Base-by-base conservation (phyloP, 2,329 filamentous ascomycete genomes). In the Malbranchea cinnamomea region DNA sequence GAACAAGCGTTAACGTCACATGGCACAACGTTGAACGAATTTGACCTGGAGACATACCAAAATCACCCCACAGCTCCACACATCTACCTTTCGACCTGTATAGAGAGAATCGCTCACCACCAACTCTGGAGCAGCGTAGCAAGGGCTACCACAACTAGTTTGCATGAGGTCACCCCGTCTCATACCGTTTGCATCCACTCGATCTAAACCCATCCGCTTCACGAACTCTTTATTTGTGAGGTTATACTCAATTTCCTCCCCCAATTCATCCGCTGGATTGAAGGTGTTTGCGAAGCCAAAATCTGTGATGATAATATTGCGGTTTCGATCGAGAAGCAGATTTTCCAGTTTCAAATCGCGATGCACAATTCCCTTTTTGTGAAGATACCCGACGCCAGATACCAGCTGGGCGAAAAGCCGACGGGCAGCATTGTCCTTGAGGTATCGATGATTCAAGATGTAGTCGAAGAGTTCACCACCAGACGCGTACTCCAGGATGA, bases 201-300 rank as follows among this genome's bases (percentile, higher is more conserved):
- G 78, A 53, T 95, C 87, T 28, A 95, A 63, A n/a, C 82, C 80
- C 60, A 79, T 68, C 30, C 76, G 68, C 60, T 87, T 87, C 37
- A 95, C 78, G 48, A 77, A 89, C 11, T 94, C 85, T 41, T 82
- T 79, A 49, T 93, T 87, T 15, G 72, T 70, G 13, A 98, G 62
- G 39, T 84, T 81, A 46, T 83, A 71, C 55, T 95, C 89, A 41
- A 94, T 79, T 35, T 94, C 85, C 36, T 93, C 83, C 4, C 71
- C 73, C 22, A 98, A 67, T 52, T 94, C 84, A 48, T 98, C 89
- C 20, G 65, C 60, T 0, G 89, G 73, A 48, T 94, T 80, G 49
- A 98, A 98, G 0, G 85, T 95, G 56, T 98, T 98, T 43, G 89
- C 89, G 52, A 98, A 98, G 11, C 89, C 89, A 57, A 98, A 98